phyloP scores from a whole-genome alignment of 371 early-diverging fungal genomes.

The Mortierella sp. region DNA sequence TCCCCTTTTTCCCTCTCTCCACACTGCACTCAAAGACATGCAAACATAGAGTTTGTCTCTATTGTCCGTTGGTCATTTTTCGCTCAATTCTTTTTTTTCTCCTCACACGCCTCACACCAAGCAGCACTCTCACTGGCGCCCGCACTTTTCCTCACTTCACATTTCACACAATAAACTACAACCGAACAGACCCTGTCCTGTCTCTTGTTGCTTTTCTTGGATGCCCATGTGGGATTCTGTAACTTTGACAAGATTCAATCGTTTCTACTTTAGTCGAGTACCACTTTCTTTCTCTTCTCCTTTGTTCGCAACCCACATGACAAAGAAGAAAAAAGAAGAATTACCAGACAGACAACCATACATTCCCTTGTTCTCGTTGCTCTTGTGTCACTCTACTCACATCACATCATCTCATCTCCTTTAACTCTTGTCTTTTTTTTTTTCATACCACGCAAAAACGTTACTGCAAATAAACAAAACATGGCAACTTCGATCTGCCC shows the following conservation, averaged over 20 bases:
- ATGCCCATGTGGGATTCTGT: constrained; percentile 8
- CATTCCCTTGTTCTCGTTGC: no score
- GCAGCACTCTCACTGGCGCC: constrained; percentile 13
- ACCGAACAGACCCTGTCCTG: background rate
- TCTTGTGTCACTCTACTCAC: constrained; percentile 15
- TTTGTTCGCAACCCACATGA: background rate
- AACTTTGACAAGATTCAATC: background rate
- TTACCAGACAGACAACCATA: background rate
- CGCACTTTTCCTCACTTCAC: background rate
- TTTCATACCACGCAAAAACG: no score
- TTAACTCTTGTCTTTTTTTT: background rate
- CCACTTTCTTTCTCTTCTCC: background rate
- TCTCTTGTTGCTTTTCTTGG: background rate
- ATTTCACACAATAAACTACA: background rate
- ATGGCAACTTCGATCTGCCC: no score
- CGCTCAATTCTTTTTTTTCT: background rate
- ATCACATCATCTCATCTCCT: constrained; percentile 14
- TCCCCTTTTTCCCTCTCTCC: background rate
- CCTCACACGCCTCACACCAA: background rate
- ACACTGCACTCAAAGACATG: background rate
- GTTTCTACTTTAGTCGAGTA: constrained; percentile 11
- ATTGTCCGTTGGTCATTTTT: background rate
- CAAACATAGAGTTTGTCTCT: background rate
- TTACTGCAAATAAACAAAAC: background rate
- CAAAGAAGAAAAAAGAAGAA: constrained; percentile 7